Evolutionary conservation across 768 basidiomycete species (phyloP).

Genomic region (Leccinum incarnatum): DNA sequence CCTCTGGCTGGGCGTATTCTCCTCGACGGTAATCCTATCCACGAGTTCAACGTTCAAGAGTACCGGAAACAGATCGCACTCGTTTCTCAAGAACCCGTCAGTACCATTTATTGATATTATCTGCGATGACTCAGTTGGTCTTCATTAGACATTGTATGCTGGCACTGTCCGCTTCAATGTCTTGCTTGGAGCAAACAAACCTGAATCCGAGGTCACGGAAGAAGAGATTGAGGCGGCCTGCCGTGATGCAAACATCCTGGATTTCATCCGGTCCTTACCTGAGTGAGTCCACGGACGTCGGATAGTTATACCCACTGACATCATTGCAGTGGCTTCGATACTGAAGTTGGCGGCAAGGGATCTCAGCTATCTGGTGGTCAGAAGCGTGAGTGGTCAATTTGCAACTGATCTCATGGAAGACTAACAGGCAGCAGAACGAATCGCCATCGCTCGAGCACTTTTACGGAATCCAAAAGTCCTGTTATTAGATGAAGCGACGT

Average conservation of each 20-base stretch:
- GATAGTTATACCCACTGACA: constrained; percentile 7
- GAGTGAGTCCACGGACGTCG: constrained; percentile 45
- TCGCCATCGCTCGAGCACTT: constrained; percentile 90
- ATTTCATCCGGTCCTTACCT: constrained; percentile 84
- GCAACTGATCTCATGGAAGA: not conserved
- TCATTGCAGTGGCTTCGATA: constrained; percentile 74
- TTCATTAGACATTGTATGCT: constrained; percentile 68
- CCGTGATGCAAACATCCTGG: constrained; percentile 86
- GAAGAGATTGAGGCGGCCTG: constrained; percentile 85
- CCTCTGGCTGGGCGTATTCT: constrained; percentile 68
- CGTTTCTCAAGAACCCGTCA: constrained; percentile 82
- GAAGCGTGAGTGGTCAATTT: constrained; percentile 52
- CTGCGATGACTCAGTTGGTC: not conserved
- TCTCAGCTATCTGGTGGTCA: constrained; percentile 88
- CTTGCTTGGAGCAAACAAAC: constrained; percentile 79
- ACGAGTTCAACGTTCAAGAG: constrained; percentile 75
- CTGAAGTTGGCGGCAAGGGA: constrained; percentile 88
- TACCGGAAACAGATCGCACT: constrained; percentile 88
- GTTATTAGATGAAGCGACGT: constrained; percentile 86
- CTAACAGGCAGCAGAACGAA: constrained; percentile 41
- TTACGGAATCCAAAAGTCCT: constrained; percentile 88
- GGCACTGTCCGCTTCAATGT: constrained; percentile 91
- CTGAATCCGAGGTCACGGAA: constrained; percentile 74
- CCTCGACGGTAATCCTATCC: constrained; percentile 73
- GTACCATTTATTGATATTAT: constrained; percentile 10